These are phyloP conservation scores for Bromus sterilis DNA, from an alignment of 176 grass and related monocot species.

Conservation along the genomic window DNA sequence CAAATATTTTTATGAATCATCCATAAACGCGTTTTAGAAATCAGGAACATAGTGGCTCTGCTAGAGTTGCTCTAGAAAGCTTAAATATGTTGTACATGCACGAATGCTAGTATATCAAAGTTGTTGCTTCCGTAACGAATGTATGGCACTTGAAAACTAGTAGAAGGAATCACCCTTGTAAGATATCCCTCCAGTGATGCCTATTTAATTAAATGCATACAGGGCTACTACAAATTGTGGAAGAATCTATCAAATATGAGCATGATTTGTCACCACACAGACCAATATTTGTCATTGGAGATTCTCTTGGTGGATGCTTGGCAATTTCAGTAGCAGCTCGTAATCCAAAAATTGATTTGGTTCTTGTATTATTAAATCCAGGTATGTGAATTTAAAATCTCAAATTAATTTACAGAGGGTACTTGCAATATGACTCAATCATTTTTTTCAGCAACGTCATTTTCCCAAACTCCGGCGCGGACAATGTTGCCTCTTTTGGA, in stretches of 20 bases:
- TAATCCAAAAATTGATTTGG: conserved; percentile 51
- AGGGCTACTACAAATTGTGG: conserved; percentile 49
- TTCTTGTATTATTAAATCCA: conserved; percentile 81
- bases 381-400: conserved; percentile 48
- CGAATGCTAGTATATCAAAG: neutral
- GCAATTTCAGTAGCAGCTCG: conserved; percentile 62
- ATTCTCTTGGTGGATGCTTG: conserved; percentile 69
- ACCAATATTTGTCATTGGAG: conserved; percentile 60
- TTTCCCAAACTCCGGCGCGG: conserved; percentile 40
- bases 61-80: too few relatives aligned
- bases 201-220: neutral
- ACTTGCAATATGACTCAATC: neutral
- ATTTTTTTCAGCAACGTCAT: conserved; percentile 48
- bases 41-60: too few relatives aligned
- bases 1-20: too few relatives aligned
- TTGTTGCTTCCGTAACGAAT: neutral
- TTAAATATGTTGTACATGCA: neutral
- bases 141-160: neutral
- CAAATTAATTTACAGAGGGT: neutral
- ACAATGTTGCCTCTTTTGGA: conserved; percentile 64
- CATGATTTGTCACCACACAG: conserved; percentile 39
- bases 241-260: conserved; percentile 42
- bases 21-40: too few relatives aligned
- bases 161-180: neutral
- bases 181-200: neutral